Base-by-base conservation (phyloP, 768 basidiomycete species). In the Favolaschia claudopus region DNA sequence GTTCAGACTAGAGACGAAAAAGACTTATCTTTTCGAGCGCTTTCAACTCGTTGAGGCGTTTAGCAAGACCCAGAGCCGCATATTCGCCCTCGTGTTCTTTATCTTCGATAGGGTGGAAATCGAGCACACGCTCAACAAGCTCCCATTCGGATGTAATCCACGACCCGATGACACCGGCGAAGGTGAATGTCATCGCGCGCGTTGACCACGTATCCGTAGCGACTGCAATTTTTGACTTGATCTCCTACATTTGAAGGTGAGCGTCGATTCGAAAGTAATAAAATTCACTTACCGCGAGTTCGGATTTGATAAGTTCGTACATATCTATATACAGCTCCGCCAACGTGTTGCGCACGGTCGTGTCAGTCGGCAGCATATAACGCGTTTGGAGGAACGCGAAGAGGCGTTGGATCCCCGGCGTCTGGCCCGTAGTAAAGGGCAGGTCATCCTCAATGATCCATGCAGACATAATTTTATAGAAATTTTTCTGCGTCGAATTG, bases 21-120 rank as follows among this genome's bases (percentile, higher is more conserved):
- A 29, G 24, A 74, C 75, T 67, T 63, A 78, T 77, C 73, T 78
- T 77, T 50, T 76, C 53, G 0, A 76, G 50, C 12, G 67, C 55
- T 2, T 74, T 72, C n/a, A 60, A 32, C 24, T 67, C 66, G 1
- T 55, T 22, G 10, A 66, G 61, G 7, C 71, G 63, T 14, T 75
- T 47, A 1, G 67, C 61, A 44, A 77, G 72, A 5, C 67, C 74
- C 42, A 69, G 64, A 2, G 64, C 77, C 4, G 67, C 74, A 63
- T 72, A 65, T 17, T 70, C 44, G 0, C 77, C 79, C 46, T 67
- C 60, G 40, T 75, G 74, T 9, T 77, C 69, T 58, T 74, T 73
- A 20, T 71, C 70, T 10, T 70, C 66, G 12, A 77, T 67, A 1
- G 64, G 64, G 24, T 69, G 54, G 54, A 76, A 75, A 49, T 74